phyloP scores from a whole-genome alignment of 177 flowering plant genomes.

The Vitis hybrid region DNA sequence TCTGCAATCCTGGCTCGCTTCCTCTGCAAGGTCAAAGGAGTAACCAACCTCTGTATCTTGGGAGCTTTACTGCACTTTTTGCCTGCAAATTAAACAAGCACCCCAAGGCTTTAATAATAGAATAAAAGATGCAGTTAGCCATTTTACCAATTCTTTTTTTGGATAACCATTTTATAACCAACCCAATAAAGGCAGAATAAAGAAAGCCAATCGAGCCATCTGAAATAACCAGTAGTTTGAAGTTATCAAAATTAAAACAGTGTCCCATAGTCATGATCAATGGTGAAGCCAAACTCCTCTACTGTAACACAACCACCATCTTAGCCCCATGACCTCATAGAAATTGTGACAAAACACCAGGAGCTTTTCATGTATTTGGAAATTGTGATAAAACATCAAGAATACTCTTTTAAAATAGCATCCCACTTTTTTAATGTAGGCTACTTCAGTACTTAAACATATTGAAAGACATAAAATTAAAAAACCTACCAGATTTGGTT shows the following conservation, averaged over 20 bases:
- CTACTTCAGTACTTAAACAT: not conserved
- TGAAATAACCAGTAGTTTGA: too few species aligned
- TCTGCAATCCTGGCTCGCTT: constrained; percentile 29
- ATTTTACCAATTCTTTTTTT: too few species aligned
- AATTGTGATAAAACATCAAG: not conserved
- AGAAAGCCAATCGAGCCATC: too few species aligned
- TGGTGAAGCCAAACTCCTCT: too few species aligned
- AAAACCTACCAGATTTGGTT: constrained; percentile 27
- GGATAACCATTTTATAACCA: too few species aligned
- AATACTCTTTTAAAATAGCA: not conserved
- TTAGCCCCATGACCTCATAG: not conserved
- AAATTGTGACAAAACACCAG: not conserved
- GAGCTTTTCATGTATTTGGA: not conserved
- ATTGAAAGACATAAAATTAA: not conserved
- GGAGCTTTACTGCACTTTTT: constrained; percentile 32
- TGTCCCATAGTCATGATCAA: too few species aligned
- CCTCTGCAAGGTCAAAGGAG: constrained; percentile 32
- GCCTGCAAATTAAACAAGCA: constrained; percentile 12
- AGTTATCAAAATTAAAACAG: too few species aligned
- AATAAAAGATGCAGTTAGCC: too few species aligned
- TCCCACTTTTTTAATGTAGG: not conserved
- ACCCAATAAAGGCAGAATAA: too few species aligned
- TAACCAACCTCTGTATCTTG: constrained; percentile 32
- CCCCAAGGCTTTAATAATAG: not conserved
- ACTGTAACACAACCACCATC: too few species aligned